A percentile compares a stretch with the other conserved stretches of the same genome.
Evolutionary conservation across 1,139 yeast species (phyloP).

Genomic region (Kurtzmaniella quercitrusa): DNA sequence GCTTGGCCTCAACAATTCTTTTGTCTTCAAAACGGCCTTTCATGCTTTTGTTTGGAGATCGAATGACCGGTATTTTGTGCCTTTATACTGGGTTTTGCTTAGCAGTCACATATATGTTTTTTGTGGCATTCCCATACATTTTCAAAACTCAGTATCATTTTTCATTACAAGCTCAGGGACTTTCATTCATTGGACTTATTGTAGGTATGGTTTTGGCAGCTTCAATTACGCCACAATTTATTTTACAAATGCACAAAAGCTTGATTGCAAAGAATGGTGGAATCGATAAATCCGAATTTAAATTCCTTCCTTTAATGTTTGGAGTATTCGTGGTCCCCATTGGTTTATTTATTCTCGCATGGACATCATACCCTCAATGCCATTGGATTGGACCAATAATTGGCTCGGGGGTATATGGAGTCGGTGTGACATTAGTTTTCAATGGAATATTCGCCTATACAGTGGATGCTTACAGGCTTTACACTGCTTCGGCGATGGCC

Average conservation of each 20-base stretch:
- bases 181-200: slow-evolving; percentile 51
- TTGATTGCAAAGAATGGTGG: slow-evolving; percentile 27
- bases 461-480: slow-evolving; percentile 37
- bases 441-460: slow-evolving; percentile 37
- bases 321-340: slow-evolving; percentile 34
- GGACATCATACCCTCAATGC: slow-evolving; percentile 33
- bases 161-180: slow-evolving; percentile 33
- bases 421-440: slow-evolving; percentile 37
- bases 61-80: slow-evolving; percentile 59
- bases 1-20: slow-evolving; percentile 26
- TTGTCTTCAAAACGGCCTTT: slow-evolving; percentile 52
- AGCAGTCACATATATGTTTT: slow-evolving; percentile 59
- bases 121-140: slow-evolving; percentile 59
- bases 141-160: slow-evolving; percentile 47
- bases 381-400: slow-evolving; percentile 42
- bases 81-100: slow-evolving; percentile 58
- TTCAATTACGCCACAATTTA: slow-evolving; percentile 17
- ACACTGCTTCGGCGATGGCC: slow-evolving; percentile 41
- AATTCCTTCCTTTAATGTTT: slow-evolving; percentile 33
- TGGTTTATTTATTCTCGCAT: slow-evolving; percentile 37
- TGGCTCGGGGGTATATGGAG: slow-evolving; percentile 34
- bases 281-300: slow-evolving; percentile 31
- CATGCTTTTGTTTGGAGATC: slow-evolving; percentile 49
- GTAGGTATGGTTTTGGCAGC: slow-evolving; percentile 40
- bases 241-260: slow-evolving; percentile 19